Evolutionary conservation across 176 grass and related monocot genomes (phyloP).

Genomic region (Sorghum bicolor): Sorghum_bicolor_NCBIv3 NC_012877.2:59464001-59464500

Average conservation of each 20-base stretch:
- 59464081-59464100: neutral
- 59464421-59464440: neutral
- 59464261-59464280: neutral
- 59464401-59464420: too few relatives aligned
- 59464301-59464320: too few relatives aligned
- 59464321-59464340: too few relatives aligned
- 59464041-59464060: neutral
- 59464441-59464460: neutral
- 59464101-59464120: neutral
- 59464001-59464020: neutral
- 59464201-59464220: neutral
- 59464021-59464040: neutral
- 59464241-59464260: neutral
- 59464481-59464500: neutral
- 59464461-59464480: neutral
- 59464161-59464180: neutral
- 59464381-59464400: too few relatives aligned
- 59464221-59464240: neutral
- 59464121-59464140: accelerated
- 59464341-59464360: too few relatives aligned
- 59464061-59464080: neutral
- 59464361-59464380: too few relatives aligned
- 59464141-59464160: neutral
- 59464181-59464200: neutral
- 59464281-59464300: too few relatives aligned